phyloP scores from a whole-genome alignment of 2,329 filamentous ascomycete species.

The Stagonosporopsis chrysanthemi region DNA sequence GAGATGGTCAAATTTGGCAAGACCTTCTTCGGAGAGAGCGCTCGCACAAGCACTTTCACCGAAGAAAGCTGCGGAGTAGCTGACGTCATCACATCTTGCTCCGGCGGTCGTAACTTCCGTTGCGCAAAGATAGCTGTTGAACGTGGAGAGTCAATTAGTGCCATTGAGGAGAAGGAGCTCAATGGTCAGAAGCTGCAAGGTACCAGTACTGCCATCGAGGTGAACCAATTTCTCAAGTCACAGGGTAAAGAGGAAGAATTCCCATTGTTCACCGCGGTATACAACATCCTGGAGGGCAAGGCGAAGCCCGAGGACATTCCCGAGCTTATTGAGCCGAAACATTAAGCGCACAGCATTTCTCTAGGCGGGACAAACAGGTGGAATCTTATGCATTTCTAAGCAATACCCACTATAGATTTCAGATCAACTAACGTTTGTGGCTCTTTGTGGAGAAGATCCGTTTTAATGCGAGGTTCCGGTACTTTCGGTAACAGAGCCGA shows the following conservation, averaged over 20 bases:
- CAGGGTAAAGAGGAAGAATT: conserved; percentile 82
- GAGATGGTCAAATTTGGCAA: conserved; percentile 98
- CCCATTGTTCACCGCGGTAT: conserved; percentile 90
- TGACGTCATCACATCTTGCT: conserved; percentile 93
- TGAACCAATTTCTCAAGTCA: conserved; percentile 85
- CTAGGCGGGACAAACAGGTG: not conserved
- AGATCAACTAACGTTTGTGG: conserved; percentile 3
- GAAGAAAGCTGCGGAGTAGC: conserved; percentile 95
- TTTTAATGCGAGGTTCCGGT: not conserved
- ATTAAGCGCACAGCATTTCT: conserved; percentile 13
- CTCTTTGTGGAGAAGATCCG: not conserved
- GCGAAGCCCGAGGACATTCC: conserved; percentile 84
- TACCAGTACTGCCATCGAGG: conserved; percentile 88
- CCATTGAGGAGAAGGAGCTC: conserved; percentile 87
- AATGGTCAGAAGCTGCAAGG: conserved; percentile 98
- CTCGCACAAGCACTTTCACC: conserved; percentile 88
- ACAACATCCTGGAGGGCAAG: conserved; percentile 78
- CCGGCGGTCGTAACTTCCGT: conserved; percentile 89
- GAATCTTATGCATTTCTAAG: conserved; percentile 11
- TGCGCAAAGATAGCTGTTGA: conserved; percentile 89
- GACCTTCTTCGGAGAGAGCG: conserved; percentile 86
- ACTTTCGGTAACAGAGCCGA: not conserved
- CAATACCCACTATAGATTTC: conserved; percentile 23
- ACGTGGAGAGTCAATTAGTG: conserved; percentile 78
- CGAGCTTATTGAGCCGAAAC: conserved; percentile 60